Base-by-base conservation (phyloP, 164 flowering plant genomes). In the Tinospora cordifolia region DNA sequence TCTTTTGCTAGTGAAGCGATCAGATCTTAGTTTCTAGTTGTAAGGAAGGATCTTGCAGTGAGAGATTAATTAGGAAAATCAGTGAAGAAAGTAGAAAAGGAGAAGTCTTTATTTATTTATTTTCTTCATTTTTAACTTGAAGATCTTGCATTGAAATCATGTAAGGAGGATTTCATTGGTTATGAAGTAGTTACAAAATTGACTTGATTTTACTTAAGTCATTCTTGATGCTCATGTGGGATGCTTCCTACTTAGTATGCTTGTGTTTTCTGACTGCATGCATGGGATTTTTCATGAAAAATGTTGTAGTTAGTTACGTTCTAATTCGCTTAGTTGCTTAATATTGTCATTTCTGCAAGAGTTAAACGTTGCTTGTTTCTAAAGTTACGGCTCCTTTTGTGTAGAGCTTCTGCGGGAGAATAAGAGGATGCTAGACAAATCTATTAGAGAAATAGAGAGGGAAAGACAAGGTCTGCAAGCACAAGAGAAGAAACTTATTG, bases 381-480 rank as follows among this genome's bases (percentile, higher is more conserved):
- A 41, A 47, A 67, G 22, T 38, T 38, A 10, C 74, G 63, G 41
- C 67, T 69, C 15, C 58, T 15, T 26, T 59, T 63, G 44, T 72
- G 71, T 81, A 94, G 99, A 90, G 69, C 85, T 94, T 72, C 84
- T 94, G 87, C 87, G 97, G 86, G 99, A 94, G 67, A 92, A 94
- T 73, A 94, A 94, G 84, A 71, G 97, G 79, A 94, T 94, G 99
- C 74, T 92, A 68, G 98, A 94, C 78, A 90, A 89, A 74, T 93
- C 98, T 3, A 93, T 93, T 38, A 77, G 97, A 65, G 96, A 93
- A 71, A 90, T 93, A 51, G 98, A 94, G 78, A 88, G 98, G 81
- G 98, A 94, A 84, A 90, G 97, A 49, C 98, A 94, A 73, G 88
- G 89, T 67, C 80, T 93, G 57, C 98, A 93, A 72, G 49, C 86